These are phyloP conservation scores for Microsporum audouinii DNA, from an alignment of 2,329 filamentous ascomycete species.

Conservation along the genomic window DNA sequence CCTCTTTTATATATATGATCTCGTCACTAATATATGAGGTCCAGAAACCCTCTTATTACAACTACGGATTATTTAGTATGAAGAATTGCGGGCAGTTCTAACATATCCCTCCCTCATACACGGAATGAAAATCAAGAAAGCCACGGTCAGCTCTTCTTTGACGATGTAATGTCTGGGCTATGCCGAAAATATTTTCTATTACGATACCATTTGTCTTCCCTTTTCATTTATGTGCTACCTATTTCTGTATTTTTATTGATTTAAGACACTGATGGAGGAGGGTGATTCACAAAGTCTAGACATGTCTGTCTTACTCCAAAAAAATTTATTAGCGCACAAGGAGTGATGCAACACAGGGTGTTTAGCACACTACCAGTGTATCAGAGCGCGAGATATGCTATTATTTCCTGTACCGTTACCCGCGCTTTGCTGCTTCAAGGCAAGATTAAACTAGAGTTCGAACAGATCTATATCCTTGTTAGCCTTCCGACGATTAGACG, in stretches of 20 bases:
- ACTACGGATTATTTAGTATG: neutral
- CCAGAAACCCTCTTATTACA: neutral
- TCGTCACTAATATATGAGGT: neutral
- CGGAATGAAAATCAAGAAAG: neutral
- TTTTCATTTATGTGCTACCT: neutral
- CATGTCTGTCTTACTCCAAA: neutral
- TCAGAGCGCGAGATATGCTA: neutral
- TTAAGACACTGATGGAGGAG: neutral
- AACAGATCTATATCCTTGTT: neutral
- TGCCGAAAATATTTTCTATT: neutral
- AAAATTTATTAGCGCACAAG: neutral
- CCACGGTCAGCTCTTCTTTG: neutral
- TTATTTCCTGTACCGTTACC: neutral
- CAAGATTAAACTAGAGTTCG: slow-evolving; percentile 1
- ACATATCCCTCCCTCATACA: neutral
- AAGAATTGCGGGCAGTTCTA: slow-evolving; percentile 7
- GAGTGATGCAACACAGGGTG: neutral
- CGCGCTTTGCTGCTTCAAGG: neutral
- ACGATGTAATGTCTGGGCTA: slow-evolving; percentile 2
- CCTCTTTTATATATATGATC: neutral
- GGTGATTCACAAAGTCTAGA: neutral
- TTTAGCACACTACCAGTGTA: neutral
- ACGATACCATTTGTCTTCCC: neutral
- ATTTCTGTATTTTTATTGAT: slow-evolving; percentile 1
- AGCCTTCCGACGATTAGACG: neutral